Percentiles rank a stretch among this genome's conserved stretches.
Evolutionary conservation across 139 green algal genomes (phyloP).

Genomic region (Nannochloris sp.): DNA sequence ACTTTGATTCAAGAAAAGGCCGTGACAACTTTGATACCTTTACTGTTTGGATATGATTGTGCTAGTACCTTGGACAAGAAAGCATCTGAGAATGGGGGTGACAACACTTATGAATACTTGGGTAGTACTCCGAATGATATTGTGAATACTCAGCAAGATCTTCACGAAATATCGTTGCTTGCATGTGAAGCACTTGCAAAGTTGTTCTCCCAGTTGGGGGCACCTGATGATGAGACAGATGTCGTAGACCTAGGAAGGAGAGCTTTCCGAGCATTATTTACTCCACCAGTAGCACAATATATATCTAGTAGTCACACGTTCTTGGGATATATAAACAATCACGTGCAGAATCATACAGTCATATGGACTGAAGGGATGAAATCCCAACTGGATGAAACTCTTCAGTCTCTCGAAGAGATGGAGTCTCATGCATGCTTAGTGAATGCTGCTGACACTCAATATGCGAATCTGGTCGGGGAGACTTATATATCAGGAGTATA

Average conservation of each 20-base stretch:
- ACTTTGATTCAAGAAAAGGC: slow-evolving; percentile 47
- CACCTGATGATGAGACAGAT: not conserved
- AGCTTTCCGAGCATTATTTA: slow-evolving; percentile 66
- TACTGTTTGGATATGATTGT: slow-evolving; percentile 71
- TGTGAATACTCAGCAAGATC: no score
- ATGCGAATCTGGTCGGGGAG: slow-evolving; percentile 46
- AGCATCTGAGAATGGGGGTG: not conserved
- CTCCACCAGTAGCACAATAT: slow-evolving; percentile 52
- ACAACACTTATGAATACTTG: slow-evolving; percentile 12
- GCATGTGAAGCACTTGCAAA: not conserved
- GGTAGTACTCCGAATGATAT: no score
- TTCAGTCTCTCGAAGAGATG: slow-evolving; percentile 26
- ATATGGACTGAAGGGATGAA: slow-evolving; percentile 85
- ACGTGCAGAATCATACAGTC: slow-evolving; percentile 53
- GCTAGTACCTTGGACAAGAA: slow-evolving; percentile 34
- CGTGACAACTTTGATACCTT: slow-evolving; percentile 56
- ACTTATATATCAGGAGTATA: slow-evolving; percentile 79
- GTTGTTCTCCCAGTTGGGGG: not conserved
- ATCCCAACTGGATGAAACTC: slow-evolving; percentile 54
- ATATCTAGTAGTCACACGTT: slow-evolving; percentile 18
- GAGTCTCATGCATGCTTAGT: not conserved
- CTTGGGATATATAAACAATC: no score
- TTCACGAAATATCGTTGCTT: not conserved
- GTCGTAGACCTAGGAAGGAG: slow-evolving; percentile 8
- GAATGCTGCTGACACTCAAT: slow-evolving; percentile 12